Conservation (phyloP, 805 yeast species). For the Hanseniaspora lindneri region DNA sequence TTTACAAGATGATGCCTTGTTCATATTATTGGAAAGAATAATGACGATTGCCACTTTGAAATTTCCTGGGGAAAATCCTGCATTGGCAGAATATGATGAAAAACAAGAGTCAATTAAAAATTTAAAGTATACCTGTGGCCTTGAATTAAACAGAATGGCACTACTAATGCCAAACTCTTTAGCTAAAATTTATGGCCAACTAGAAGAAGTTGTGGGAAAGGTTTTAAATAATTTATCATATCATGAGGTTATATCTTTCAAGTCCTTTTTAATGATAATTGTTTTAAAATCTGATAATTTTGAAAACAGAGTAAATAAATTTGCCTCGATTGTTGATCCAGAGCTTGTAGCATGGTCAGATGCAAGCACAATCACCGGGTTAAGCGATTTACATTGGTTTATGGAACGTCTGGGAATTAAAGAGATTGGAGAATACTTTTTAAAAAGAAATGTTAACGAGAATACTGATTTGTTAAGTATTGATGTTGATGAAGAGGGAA, state of each 20-base stretch:
- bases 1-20: constrained; percentile 70
- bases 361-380: constrained; percentile 77
- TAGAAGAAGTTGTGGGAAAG: constrained; percentile 67
- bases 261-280: constrained; percentile 80
- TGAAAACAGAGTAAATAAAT: constrained; percentile 61
- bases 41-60: constrained; percentile 74
- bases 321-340: constrained; percentile 82
- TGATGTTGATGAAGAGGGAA: constrained; percentile 83
- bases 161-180: constrained; percentile 88
- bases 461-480: constrained; percentile 62
- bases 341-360: constrained; percentile 89
- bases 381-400: constrained; percentile 87
- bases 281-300: constrained; percentile 67
- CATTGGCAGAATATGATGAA: constrained; percentile 49
- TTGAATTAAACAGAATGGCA: constrained; percentile 87
- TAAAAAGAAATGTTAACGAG: constrained; percentile 67
- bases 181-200: constrained; percentile 64
- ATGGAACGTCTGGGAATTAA: constrained; percentile 96
- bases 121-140: constrained; percentile 81
- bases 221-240: constrained; percentile 66
- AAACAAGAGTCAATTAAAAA: constrained; percentile 73
- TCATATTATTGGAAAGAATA: constrained; percentile 73
- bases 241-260: constrained; percentile 88
- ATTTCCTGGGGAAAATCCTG: constrained; percentile 43
- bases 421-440: constrained; percentile 81